Evolutionary conservation across 495 filamentous ascomycete genomes (phyloP), one percentile per base, ranked within the genome.

Genomic region (Penicillium goetzii): DNA sequence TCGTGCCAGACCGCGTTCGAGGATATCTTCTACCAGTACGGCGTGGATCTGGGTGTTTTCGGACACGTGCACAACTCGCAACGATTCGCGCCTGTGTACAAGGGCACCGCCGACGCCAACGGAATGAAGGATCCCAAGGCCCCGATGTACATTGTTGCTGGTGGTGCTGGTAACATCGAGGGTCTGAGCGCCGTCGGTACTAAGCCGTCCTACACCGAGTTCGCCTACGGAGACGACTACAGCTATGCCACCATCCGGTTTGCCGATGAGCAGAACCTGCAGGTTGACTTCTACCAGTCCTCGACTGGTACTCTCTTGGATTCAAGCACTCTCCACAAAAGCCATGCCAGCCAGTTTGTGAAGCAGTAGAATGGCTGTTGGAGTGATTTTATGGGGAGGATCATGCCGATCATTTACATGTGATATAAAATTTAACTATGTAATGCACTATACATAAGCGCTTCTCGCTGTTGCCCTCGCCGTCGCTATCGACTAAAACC

Each of bases 1-100:
- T 66, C 80, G 0, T 89, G 86, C 78, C 82, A 85, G 59, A 70
- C 67, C 6, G 83, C 82, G 8, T 89, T 89, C 58, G 86, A 89
- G 71, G 73, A 78, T 10, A 62, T 89, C 11, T 71, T 88, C 32
- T 84, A 84, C 69, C 75, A 80, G 51, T 86, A 88, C 68, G 84
- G 84, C 10, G 86, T 89, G 21, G 86, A 89, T 63, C 70, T 89
- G 9, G 85, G 75, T 32, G 79, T 88, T 10, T 85, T 85, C 70
- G 86, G 86, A 2, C 86, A 89, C 66, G 81, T 84, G 21, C 86
- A 89, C 62, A 85, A 84, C 69, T 83, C 81, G 34, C 80, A 87
- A 64, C 78, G 82, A 8, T 75, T 79, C 30, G 40, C 67, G 3
- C 79, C 82, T 0, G 73, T 84, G 9, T 63, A 70, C 40, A 77